Base-by-base conservation (phyloP, 768 basidiomycete genomes). In the Chlorophyllum brunneum region DNA sequence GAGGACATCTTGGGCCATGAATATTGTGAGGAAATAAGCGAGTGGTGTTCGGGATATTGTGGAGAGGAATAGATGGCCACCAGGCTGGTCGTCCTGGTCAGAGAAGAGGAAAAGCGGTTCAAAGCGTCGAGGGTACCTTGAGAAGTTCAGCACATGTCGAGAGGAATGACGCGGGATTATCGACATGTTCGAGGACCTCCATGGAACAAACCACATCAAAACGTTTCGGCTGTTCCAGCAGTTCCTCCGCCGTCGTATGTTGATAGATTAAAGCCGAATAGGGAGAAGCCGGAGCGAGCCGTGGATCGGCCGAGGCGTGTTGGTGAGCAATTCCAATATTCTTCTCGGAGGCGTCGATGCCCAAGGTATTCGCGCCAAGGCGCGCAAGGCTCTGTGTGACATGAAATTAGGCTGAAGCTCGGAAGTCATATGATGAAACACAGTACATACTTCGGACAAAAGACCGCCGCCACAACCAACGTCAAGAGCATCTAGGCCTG, bases 171-270 rank as follows among this genome's bases (percentile, higher is more conserved):
- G 81, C 75, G 1, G 97, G 95, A 61, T 95, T 86, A 64, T 97
- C 90, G 45, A 99, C 97, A 63, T 99, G 97, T 70, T 99, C 97
- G 26, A 99, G 65, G 6, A 99, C 95, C 67, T 99, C 97, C 92
- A 98, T 92, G 8, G 94, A 89, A 64, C 93, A 97, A 11, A 99
- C 94, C 16, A 94, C 80, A 65, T 98, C 95, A 63, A 86, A 98
- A 46, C 81, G 81, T 59, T 76, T 77, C 11, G 78, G 65, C 4
- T 83, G 82, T 9, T 76, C 63, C 24, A 90, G 68, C 3, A 99
- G 77, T 0, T 75, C 75, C 63, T 98, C 94, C 0, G 88, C 92
- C 0, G 88, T 75, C 0, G 80, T 75, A 60, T 90, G 83, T 6
- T 80, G 69, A 69, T 98, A 98, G 0, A 72, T 67, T 22, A 95